Evolutionary conservation across 2,329 filamentous ascomycete genomes (phyloP).

Genomic region (Ophiostoma sp.): DNA sequence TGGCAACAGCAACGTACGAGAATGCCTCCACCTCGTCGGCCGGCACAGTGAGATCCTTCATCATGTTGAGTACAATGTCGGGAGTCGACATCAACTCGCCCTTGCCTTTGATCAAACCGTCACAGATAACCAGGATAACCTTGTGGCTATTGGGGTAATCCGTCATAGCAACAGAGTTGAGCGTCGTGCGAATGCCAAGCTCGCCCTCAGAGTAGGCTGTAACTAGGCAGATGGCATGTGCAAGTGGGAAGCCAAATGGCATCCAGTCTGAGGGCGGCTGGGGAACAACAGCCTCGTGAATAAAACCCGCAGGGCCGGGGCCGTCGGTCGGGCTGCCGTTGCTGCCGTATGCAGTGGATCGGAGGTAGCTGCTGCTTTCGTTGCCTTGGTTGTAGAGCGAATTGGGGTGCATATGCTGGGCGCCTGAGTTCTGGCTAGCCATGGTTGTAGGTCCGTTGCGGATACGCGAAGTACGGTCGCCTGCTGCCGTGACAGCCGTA

Average conservation of each 20-base stretch:
- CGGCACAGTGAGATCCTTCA: slow-evolving; percentile 79
- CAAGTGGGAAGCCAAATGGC: slow-evolving; percentile 90
- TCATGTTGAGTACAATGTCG: slow-evolving; percentile 85
- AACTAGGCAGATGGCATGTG: slow-evolving; percentile 88
- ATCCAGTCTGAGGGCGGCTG: slow-evolving; percentile 97
- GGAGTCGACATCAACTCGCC: slow-evolving; percentile 83
- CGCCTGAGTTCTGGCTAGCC: slow-evolving; percentile 73
- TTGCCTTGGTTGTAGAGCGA: slow-evolving; percentile 66
- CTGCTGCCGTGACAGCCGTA: slow-evolving; percentile 77
- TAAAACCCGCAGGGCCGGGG: slow-evolving; percentile 84
- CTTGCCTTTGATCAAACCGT: slow-evolving; percentile 94
- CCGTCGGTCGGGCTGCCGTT: slow-evolving; percentile 58
- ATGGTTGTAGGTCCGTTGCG: slow-evolving; percentile 76
- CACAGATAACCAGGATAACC: slow-evolving; percentile 89
- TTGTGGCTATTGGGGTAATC: slow-evolving; percentile 99
- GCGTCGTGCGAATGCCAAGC: slow-evolving; percentile 83
- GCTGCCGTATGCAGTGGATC: slow-evolving; percentile 50
- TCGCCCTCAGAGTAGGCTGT: slow-evolving; percentile 96
- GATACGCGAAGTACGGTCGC: slow-evolving; percentile 53
- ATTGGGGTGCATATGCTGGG: slow-evolving; percentile 59
- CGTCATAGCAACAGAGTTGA: slow-evolving; percentile 94
- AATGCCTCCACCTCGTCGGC: slow-evolving; percentile 81
- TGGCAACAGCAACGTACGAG: slow-evolving; percentile 94
- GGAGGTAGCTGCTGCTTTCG: slow-evolving; percentile 60
- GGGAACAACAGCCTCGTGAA: slow-evolving; percentile 90